These are phyloP conservation scores for Hypoxylon fragiforme DNA, from an alignment of 495 filamentous ascomycete genomes.

Conservation along the genomic window DNA sequence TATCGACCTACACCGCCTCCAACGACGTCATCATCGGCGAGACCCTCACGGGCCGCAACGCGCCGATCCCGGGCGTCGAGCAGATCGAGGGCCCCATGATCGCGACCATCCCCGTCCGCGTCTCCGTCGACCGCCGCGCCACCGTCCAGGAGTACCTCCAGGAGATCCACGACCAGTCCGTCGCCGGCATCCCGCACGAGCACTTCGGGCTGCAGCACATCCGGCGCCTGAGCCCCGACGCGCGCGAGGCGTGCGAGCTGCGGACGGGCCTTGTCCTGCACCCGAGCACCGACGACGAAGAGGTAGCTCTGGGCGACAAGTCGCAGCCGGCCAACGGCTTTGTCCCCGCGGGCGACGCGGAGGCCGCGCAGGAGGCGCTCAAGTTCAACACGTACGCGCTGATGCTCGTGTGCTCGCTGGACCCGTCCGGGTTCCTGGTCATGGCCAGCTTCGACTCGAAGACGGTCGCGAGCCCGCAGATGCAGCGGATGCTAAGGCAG, in stretches of 20 bases:
- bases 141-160: constrained; percentile 48
- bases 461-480: constrained; percentile 37
- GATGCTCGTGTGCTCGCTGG: constrained; percentile 64
- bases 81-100: constrained; percentile 63
- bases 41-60: constrained; percentile 60
- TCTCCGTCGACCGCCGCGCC: constrained; percentile 41
- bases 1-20: constrained; percentile 55
- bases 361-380: constrained; percentile 63
- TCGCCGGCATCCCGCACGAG: constrained; percentile 62
- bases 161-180: constrained; percentile 55
- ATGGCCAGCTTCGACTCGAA: constrained; percentile 66
- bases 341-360: constrained; percentile 49
- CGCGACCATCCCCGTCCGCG: constrained; percentile 65
- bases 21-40: constrained; percentile 59
- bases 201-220: constrained; percentile 74
- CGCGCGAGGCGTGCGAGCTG: constrained; percentile 66
- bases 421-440: constrained; percentile 58
- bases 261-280: constrained; percentile 52
- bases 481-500: constrained; percentile 40
- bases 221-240: constrained; percentile 60
- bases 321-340: constrained; percentile 55
- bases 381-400: constrained; percentile 70
- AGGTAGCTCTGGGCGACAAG: constrained; percentile 38
- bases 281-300: constrained; percentile 40
- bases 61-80: constrained; percentile 53